A percentile compares a stretch with the other conserved stretches of the same genome.
These are phyloP conservation scores for Diutina ranongensis DNA, from an alignment of 1,139 yeast species.

Conservation along the genomic window DNA sequence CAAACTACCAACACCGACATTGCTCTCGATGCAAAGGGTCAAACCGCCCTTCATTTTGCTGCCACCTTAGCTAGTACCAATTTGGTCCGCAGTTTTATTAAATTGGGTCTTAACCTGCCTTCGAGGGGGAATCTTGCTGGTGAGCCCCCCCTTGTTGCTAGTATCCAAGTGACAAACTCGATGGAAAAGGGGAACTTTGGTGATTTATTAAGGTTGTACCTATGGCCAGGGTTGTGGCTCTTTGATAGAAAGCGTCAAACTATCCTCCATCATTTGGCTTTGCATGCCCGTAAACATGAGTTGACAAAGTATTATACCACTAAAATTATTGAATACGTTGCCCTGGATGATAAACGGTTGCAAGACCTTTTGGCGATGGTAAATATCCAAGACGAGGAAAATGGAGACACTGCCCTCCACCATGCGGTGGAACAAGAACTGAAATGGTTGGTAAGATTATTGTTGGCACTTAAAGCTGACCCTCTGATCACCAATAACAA, in stretches of 20 bases:
- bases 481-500: slow-evolving; percentile 67
- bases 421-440: slow-evolving; percentile 86
- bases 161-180: slow-evolving; percentile 32
- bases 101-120: slow-evolving; percentile 27
- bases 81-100: slow-evolving; percentile 26
- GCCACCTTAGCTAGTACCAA: slow-evolving; percentile 30
- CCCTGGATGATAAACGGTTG: slow-evolving; percentile 1
- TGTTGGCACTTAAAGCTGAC: slow-evolving; percentile 82
- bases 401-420: slow-evolving; percentile 84
- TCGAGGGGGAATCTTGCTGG: slow-evolving; percentile 31
- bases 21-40: slow-evolving; percentile 30
- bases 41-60: slow-evolving; percentile 37
- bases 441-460: slow-evolving; percentile 66
- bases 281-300: slow-evolving; percentile 21
- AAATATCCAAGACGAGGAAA: slow-evolving; percentile 43
- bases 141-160: slow-evolving; percentile 30
- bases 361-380: slow-evolving; percentile 3
- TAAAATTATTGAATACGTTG: slow-evolving; percentile 46
- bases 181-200: slow-evolving; percentile 34
- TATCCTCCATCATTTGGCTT: slow-evolving; percentile 27
- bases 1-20: slow-evolving; percentile 16
- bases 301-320: slow-evolving; percentile 58
- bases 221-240: slow-evolving; percentile 29
- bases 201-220: slow-evolving; percentile 22
- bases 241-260: slow-evolving; percentile 24